These are phyloP conservation scores for Penicillium parvum DNA, from an alignment of 495 filamentous ascomycete genomes.

Conservation along the genomic window DNA sequence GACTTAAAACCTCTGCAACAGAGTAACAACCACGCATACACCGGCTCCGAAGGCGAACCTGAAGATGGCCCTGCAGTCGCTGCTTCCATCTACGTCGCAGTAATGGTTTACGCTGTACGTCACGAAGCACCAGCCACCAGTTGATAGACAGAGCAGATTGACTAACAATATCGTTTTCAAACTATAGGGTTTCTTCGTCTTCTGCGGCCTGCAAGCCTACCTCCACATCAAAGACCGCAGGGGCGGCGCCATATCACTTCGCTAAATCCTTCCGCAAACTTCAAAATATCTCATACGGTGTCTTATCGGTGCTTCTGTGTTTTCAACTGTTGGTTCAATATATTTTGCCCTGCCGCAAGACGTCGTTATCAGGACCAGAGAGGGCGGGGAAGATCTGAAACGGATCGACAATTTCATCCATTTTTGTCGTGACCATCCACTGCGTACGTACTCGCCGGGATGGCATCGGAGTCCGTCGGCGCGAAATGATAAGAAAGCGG, in stretches of 20 bases:
- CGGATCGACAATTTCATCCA: constrained; percentile 6
- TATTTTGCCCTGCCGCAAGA: constrained; percentile 18
- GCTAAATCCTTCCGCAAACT: constrained; percentile 26
- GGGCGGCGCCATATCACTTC: constrained; percentile 76
- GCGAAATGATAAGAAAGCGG: not conserved
- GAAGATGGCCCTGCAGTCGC: constrained; percentile 72
- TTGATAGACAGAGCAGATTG: not conserved
- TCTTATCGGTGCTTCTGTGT: constrained; percentile 17
- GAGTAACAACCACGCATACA: constrained; percentile 73
- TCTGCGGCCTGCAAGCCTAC: constrained; percentile 81
- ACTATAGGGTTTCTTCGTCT: constrained; percentile 75
- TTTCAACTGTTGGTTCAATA: constrained; percentile 16
- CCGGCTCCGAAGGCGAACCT: constrained; percentile 70
- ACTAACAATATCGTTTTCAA: not conserved
- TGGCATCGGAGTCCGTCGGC: constrained; percentile 5
- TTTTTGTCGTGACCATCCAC: not conserved
- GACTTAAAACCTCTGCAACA: constrained; percentile 20
- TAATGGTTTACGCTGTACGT: constrained; percentile 80
- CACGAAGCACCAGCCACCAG: not conserved
- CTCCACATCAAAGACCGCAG: constrained; percentile 73
- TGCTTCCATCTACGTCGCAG: constrained; percentile 75
- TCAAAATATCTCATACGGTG: constrained; percentile 15
- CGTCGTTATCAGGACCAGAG: constrained; percentile 7
- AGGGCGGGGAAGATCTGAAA: constrained; percentile 12
- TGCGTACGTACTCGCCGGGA: not conserved